Percentiles rank a stretch among this genome's conserved stretches.
phyloP scores from a whole-genome alignment of 2,329 filamentous ascomycete genomes.

The Phyllosticta citrichinensis region DNA sequence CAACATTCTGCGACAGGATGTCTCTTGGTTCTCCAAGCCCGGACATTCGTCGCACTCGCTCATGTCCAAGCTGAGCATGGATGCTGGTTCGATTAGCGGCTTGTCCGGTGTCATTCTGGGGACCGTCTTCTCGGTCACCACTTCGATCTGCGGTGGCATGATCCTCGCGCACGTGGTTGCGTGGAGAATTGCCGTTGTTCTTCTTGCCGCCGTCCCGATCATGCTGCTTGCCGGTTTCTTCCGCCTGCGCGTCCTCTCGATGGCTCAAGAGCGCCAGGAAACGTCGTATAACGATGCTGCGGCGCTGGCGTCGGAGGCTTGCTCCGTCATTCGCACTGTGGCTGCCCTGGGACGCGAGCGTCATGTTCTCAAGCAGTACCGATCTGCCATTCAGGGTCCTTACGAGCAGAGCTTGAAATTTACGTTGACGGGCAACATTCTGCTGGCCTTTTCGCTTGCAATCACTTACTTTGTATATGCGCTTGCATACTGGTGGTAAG shows the following conservation, averaged over 20 bases:
- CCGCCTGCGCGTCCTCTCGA: slow-evolving; percentile 39
- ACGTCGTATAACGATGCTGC: slow-evolving; percentile 55
- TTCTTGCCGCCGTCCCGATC: slow-evolving; percentile 39
- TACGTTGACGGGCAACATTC: slow-evolving; percentile 30
- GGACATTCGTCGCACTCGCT: slow-evolving; percentile 35
- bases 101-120: slow-evolving; percentile 41
- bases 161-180: slow-evolving; percentile 38
- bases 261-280: slow-evolving; percentile 53
- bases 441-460: slow-evolving; percentile 36
- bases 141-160: slow-evolving; percentile 38
- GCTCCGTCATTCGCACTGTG: slow-evolving; percentile 54
- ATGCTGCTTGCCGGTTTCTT: slow-evolving; percentile 38
- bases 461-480: slow-evolving; percentile 40
- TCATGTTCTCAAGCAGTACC: slow-evolving; percentile 29
- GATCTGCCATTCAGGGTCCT: slow-evolving; percentile 27
- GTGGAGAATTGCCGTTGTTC: slow-evolving; percentile 42
- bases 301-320: slow-evolving; percentile 56
- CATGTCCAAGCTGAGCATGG: slow-evolving; percentile 37
- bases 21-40: slow-evolving; percentile 39
- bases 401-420: slow-evolving; percentile 32
- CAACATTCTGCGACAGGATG: slow-evolving; percentile 46
- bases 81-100: slow-evolving; percentile 39
- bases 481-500: slow-evolving; percentile 39
- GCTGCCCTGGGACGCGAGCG: slow-evolving; percentile 33
- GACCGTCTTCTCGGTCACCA: slow-evolving; percentile 39